Conservation (phyloP, 1,284 basidiomycete genomes). For the Ustilago bromivora region DNA sequence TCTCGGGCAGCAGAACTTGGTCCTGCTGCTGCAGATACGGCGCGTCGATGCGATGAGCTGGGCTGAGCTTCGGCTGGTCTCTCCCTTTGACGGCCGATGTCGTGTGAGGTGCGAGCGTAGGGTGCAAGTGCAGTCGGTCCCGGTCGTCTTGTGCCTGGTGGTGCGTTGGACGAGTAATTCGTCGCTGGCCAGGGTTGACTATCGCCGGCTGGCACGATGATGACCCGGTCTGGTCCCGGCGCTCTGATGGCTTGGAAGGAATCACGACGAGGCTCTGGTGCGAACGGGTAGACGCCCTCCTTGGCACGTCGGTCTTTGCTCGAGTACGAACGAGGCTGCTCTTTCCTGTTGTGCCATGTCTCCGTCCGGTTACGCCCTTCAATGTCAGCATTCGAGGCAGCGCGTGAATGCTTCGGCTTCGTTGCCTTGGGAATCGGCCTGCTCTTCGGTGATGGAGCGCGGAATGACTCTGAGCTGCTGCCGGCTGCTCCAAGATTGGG, state of each 20-base stretch:
- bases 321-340: conserved; percentile 10
- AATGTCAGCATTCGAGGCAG: conserved; percentile 9
- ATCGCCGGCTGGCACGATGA: conserved; percentile 16
- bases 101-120: conserved; percentile 7
- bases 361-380: conserved; percentile 37
- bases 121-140: conserved; percentile 8
- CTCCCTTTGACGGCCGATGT: not conserved
- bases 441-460: conserved; percentile 5
- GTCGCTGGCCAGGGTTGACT: not conserved
- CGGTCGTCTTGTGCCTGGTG: conserved; percentile 11
- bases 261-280: conserved; percentile 8
- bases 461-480: conserved; percentile 28
- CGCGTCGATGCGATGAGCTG: conserved; percentile 12
- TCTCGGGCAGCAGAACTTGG: not conserved
- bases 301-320: conserved; percentile 15
- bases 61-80: conserved; percentile 9
- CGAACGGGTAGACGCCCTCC: conserved; percentile 15
- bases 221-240: conserved; percentile 28
- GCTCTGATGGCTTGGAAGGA: conserved; percentile 31
- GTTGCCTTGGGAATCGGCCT: not conserved
- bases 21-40: not conserved
- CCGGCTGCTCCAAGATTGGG: conserved; percentile 2
- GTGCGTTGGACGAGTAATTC: conserved; percentile 1
- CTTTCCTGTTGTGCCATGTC: conserved; percentile 16
- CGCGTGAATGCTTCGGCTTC: conserved; percentile 19